These are phyloP conservation scores for Craterostigma plantagineum DNA, from an alignment of 257 asterid genomes.

Conservation along the genomic window DNA sequence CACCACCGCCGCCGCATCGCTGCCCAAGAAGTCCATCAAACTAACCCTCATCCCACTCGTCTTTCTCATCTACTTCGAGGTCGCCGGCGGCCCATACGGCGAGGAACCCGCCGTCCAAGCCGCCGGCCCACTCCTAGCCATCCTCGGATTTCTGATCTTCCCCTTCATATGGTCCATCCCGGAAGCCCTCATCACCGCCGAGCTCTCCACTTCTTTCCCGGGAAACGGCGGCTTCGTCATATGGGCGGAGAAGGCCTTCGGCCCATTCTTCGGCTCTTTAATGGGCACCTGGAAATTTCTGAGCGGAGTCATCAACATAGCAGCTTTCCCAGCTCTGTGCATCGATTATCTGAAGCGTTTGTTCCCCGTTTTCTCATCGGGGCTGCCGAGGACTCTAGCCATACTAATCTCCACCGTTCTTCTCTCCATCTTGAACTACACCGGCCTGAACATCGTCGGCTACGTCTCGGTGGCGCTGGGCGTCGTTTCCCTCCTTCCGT, in stretches of 20 bases:
- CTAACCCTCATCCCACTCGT: slow-evolving; percentile 64
- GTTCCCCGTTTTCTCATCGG: slow-evolving; percentile 36
- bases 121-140: slow-evolving; percentile 65
- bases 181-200: slow-evolving; percentile 81
- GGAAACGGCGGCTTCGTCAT: slow-evolving; percentile 84
- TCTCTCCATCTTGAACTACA: slow-evolving; percentile 32
- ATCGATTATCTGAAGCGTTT: slow-evolving; percentile 33
- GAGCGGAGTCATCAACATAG: slow-evolving; percentile 61
- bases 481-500: slow-evolving; percentile 41
- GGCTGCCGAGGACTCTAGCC: slow-evolving; percentile 24
- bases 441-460: slow-evolving; percentile 53
- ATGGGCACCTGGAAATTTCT: slow-evolving; percentile 77
- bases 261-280: slow-evolving; percentile 61
- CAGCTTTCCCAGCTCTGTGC: slow-evolving; percentile 56
- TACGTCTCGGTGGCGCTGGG: slow-evolving; percentile 43
- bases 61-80: slow-evolving; percentile 75
- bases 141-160: slow-evolving; percentile 64
- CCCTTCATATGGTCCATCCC: slow-evolving; percentile 84
- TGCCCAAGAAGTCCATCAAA: slow-evolving; percentile 9
- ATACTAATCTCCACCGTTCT: slow-evolving; percentile 23
- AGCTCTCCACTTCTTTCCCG: slow-evolving; percentile 66
- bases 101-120: slow-evolving; percentile 83
- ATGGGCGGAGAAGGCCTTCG: slow-evolving; percentile 85
- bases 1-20: slow-evolving; percentile 7
- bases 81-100: slow-evolving; percentile 86